These are phyloP conservation scores for Mortierella sp. DNA, from an alignment of 371 early-diverging fungal genomes.

Conservation along the genomic window DNA sequence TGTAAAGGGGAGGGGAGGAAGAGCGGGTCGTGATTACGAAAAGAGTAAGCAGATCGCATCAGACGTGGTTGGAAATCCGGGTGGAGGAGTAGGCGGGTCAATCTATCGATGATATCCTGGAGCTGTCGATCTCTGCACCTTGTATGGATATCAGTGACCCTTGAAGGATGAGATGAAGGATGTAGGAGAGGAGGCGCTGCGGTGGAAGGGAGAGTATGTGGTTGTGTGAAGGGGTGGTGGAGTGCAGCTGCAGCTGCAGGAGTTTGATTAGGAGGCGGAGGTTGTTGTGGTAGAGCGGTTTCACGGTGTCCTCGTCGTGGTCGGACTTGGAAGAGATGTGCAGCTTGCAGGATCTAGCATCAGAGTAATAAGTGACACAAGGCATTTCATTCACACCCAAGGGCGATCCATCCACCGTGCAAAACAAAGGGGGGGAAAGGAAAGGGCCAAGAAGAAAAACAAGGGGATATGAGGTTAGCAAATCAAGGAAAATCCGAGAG, in stretches of 20 bases:
- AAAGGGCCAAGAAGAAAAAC: not conserved
- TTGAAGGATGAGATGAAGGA: not conserved
- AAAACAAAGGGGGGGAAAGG: not conserved
- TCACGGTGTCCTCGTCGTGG: slow-evolving; percentile 25
- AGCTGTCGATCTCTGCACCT: slow-evolving; percentile 35
- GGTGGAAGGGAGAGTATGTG: not conserved
- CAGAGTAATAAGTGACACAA: not conserved
- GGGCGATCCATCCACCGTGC: not conserved
- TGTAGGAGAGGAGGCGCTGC: not conserved
- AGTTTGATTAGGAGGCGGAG: not conserved
- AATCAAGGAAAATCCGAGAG: not conserved
- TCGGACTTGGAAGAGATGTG: slow-evolving; percentile 48
- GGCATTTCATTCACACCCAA: not conserved
- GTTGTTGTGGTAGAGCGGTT: not conserved
- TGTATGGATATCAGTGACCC: slow-evolving; percentile 24
- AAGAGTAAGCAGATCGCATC: slow-evolving; percentile 53
- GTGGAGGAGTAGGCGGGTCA: slow-evolving; percentile 32
- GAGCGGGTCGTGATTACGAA: slow-evolving; percentile 25
- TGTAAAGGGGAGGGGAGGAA: not conserved
- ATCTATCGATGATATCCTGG: slow-evolving; percentile 33
- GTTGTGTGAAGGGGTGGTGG: not conserved
- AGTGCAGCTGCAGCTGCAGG: slow-evolving; percentile 5
- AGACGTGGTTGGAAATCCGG: slow-evolving; percentile 55
- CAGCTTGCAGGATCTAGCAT: slow-evolving; percentile 45
- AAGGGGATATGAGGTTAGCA: slow-evolving; percentile 4